Evolutionary conservation across 495 filamentous ascomycete genomes (phyloP).

Genomic region (Astrocystis sublimbata): DNA sequence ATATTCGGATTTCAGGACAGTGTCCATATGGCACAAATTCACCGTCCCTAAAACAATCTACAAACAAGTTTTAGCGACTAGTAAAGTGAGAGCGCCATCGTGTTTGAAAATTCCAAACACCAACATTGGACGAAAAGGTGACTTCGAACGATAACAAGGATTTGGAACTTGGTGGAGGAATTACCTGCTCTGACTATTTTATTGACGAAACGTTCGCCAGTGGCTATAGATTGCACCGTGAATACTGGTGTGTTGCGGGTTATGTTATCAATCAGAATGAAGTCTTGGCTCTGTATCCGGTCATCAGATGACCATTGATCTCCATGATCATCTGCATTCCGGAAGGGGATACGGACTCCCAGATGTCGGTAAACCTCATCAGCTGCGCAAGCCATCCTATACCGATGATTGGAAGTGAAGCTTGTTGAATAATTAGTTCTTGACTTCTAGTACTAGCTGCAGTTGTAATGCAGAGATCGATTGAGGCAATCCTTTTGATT

Average conservation of each 20-base stretch:
- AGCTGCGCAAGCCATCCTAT: neutral
- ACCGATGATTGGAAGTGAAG: neutral
- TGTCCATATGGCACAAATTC: too few species aligned
- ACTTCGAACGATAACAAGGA: too few species aligned
- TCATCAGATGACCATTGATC: conserved; percentile 1
- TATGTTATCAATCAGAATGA: neutral
- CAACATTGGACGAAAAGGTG: too few species aligned
- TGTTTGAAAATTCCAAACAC: too few species aligned
- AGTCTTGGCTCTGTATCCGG: neutral
- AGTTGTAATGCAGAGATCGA: neutral
- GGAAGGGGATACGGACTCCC: neutral
- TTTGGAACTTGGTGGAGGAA: too few species aligned
- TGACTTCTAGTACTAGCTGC: neutral
- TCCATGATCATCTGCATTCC: neutral
- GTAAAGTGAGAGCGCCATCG: too few species aligned
- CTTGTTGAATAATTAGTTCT: neutral
- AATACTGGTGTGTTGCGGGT: too few species aligned
- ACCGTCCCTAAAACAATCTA: too few species aligned
- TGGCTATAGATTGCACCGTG: conserved; percentile 3
- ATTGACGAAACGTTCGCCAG: neutral
- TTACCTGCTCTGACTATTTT: neutral
- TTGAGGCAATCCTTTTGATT: neutral
- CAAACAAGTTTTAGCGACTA: too few species aligned
- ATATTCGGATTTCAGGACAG: neutral
- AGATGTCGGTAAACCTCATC: conserved; percentile 1